Evolutionary conservation across 2,329 filamentous ascomycete species (phyloP).

Genomic region (Torrubiella hemipterigena): DNA sequence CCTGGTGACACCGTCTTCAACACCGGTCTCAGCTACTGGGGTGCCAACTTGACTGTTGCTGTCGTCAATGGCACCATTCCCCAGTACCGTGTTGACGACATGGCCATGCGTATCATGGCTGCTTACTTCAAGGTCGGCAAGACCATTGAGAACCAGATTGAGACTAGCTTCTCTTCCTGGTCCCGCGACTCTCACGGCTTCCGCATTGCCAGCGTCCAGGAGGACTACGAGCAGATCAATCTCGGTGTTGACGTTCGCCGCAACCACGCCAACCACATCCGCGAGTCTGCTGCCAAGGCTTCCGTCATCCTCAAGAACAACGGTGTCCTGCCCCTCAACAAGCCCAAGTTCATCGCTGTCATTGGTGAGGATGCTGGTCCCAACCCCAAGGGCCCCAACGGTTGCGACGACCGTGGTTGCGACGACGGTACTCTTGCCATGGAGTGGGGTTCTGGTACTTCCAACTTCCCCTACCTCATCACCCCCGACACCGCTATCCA

Average conservation of each 20-base stretch:
- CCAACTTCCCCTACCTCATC: slow-evolving; percentile 64
- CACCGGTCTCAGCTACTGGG: slow-evolving; percentile 65
- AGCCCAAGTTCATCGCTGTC: slow-evolving; percentile 63
- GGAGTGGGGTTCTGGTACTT: slow-evolving; percentile 67
- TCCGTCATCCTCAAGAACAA: slow-evolving; percentile 86
- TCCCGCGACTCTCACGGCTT: slow-evolving; percentile 63
- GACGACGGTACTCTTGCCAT: slow-evolving; percentile 54
- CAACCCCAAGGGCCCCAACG: slow-evolving; percentile 65
- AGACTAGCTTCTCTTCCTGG: slow-evolving; percentile 85
- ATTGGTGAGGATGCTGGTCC: slow-evolving; percentile 76
- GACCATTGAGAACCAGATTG: slow-evolving; percentile 30
- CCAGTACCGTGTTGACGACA: slow-evolving; percentile 80
- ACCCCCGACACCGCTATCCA: slow-evolving; percentile 62
- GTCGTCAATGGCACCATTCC: slow-evolving; percentile 84
- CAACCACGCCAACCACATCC: slow-evolving; percentile 61
- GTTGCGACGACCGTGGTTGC: slow-evolving; percentile 58
- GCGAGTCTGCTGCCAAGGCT: slow-evolving; percentile 65
- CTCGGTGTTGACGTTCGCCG: slow-evolving; percentile 72
- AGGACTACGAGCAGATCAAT: slow-evolving; percentile 59
- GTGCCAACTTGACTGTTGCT: slow-evolving; percentile 74
- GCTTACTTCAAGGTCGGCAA: slow-evolving; percentile 56
- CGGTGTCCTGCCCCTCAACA: slow-evolving; percentile 62
- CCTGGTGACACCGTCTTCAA: slow-evolving; percentile 72
- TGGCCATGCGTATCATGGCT: slow-evolving; percentile 74
- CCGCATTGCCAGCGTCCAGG: slow-evolving; percentile 48